Conservation (phyloP, 331 rosid genomes). For the Phaseolus coccineus region DNA sequence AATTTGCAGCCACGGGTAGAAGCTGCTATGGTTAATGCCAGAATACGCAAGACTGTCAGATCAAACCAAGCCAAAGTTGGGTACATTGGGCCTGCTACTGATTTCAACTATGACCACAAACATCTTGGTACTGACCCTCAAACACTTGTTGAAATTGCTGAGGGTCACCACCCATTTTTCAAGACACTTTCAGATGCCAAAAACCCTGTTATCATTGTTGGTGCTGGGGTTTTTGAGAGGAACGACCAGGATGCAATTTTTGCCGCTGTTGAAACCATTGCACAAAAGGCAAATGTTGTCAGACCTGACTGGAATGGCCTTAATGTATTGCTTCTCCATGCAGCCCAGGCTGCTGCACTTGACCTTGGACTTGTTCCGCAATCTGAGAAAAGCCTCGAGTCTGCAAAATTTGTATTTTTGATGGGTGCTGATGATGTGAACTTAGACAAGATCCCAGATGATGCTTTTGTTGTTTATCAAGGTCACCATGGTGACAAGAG, state of each 20-base stretch:
- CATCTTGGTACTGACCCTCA: constrained; percentile 93
- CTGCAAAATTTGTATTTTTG: constrained; percentile 88
- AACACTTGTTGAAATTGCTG: constrained; percentile 84
- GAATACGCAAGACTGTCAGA: constrained; percentile 85
- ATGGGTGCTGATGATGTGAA: constrained; percentile 95
- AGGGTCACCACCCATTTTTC: constrained; percentile 79
- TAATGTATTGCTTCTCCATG: constrained; percentile 89
- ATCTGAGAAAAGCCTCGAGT: constrained; percentile 74
- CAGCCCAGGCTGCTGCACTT: constrained; percentile 98
- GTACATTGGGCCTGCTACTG: constrained; percentile 86
- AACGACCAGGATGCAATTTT: constrained; percentile 87
- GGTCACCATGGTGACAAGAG: constrained; percentile 95
- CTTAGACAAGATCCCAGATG: constrained; percentile 69
- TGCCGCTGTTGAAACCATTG: constrained; percentile 71
- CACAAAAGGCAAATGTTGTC: constrained; percentile 65
- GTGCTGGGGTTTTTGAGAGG: constrained; percentile 89
- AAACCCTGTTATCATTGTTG: constrained; percentile 84
- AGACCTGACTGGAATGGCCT: constrained; percentile 94
- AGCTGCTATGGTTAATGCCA: constrained; percentile 98
- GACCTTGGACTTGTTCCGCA: constrained; percentile 98
- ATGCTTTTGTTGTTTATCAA: constrained; percentile 97
- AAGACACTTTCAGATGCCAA: constrained; percentile 75
- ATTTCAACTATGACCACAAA: constrained; percentile 78
- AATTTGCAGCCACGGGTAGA: constrained; percentile 91
- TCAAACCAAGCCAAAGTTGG: constrained; percentile 87